Conservation (phyloP, 139 green algal genomes). For the Ettlia oleoabundans region DNA sequence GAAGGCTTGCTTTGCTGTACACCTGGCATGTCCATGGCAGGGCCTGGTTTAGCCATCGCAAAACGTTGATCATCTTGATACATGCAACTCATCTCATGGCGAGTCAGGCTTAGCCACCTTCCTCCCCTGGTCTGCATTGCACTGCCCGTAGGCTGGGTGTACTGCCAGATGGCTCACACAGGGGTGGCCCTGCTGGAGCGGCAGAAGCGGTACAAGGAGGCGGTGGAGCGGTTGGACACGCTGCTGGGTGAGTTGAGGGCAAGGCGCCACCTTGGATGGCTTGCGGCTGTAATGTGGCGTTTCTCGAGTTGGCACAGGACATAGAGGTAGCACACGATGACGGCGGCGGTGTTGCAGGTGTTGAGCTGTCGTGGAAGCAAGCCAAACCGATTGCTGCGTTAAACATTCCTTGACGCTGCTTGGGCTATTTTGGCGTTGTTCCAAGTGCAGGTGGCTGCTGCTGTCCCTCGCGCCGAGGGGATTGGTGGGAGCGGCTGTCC, state of each 20-base stretch:
- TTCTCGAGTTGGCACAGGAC: not conserved
- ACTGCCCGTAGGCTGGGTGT: slow-evolving; percentile 52
- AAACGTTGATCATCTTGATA: too few species aligned
- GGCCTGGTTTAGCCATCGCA: too few species aligned
- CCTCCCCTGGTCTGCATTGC: too few species aligned
- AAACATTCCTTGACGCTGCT: too few species aligned
- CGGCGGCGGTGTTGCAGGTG: not conserved
- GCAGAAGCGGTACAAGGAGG: slow-evolving; percentile 55
- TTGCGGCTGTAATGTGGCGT: not conserved
- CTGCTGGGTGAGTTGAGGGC: slow-evolving; percentile 4
- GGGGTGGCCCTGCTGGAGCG: slow-evolving; percentile 81
- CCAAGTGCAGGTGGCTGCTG: slow-evolving; percentile 66
- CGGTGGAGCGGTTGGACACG: slow-evolving; percentile 1
- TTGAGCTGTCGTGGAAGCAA: too few species aligned
- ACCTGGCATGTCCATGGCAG: too few species aligned
- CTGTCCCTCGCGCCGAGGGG: slow-evolving; percentile 68
- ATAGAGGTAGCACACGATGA: too few species aligned
- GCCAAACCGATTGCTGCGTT: not conserved
- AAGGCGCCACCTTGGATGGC: not conserved
- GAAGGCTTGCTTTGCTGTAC: too few species aligned
- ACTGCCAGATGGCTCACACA: slow-evolving; percentile 75
- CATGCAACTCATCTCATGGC: too few species aligned
- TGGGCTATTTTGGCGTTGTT: too few species aligned
- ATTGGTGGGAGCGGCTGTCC: slow-evolving; percentile 85
- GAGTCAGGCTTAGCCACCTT: too few species aligned